phyloP scores from a whole-genome alignment of 257 asterid genomes.

The Fraxinus pennsylvanica region DNA sequence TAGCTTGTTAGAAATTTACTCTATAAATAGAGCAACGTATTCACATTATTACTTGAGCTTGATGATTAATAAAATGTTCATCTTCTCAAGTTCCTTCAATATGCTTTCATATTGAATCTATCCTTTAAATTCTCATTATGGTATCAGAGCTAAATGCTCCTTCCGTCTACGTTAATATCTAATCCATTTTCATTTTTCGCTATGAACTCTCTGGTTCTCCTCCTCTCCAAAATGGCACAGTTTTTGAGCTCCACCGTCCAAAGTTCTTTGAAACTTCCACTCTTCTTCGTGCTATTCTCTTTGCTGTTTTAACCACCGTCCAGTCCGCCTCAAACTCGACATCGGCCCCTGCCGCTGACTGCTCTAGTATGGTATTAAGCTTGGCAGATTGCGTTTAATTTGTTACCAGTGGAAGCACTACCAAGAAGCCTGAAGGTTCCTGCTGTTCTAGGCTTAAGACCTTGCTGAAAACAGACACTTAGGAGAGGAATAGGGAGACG shows the following conservation, averaged over 20 bases:
- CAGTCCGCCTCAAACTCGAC: slow-evolving; percentile 50
- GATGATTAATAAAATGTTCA: too few species aligned
- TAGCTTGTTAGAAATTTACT: too few species aligned
- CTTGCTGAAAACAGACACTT: slow-evolving; percentile 62
- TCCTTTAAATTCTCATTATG: too few species aligned
- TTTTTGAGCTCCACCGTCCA: background rate
- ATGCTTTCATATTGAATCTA: too few species aligned
- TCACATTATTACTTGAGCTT: too few species aligned
- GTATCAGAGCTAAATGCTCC: too few species aligned
- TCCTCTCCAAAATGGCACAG: slow-evolving; percentile 27
- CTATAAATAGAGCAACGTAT: too few species aligned
- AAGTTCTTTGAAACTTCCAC: background rate
- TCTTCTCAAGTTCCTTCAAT: too few species aligned
- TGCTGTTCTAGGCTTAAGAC: slow-evolving; percentile 85
- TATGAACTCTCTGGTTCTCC: background rate
- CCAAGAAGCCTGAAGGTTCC: slow-evolving; percentile 54
- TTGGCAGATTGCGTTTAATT: slow-evolving; percentile 78
- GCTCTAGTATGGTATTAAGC: slow-evolving; percentile 52
- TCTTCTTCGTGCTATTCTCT: slow-evolving; percentile 20
- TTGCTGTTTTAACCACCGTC: slow-evolving; percentile 8
- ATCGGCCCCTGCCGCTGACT: slow-evolving; percentile 80
- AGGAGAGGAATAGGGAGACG: too few species aligned
- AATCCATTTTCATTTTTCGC: background rate
- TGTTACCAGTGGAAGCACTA: slow-evolving; percentile 65
- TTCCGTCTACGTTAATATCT: too few species aligned